These are phyloP conservation scores for Fomitopsis betulina DNA, from an alignment of 1,284 basidiomycete genomes.

Conservation along the genomic window DNA sequence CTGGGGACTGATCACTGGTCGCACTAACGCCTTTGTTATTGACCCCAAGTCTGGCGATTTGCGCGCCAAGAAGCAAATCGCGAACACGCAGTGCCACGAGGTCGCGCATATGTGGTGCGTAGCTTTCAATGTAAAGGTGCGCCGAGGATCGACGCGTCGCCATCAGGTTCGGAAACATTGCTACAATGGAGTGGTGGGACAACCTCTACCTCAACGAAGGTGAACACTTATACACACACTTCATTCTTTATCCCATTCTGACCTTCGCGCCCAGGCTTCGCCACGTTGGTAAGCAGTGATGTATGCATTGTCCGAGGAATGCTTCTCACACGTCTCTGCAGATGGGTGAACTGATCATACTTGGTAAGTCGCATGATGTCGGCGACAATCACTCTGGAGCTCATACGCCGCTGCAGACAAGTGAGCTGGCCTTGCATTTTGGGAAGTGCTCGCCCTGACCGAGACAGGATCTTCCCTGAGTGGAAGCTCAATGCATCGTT, in stretches of 20 bases:
- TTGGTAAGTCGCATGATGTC: conserved; percentile 48
- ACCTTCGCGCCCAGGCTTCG: conserved; percentile 61
- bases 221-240: conserved; percentile 17
- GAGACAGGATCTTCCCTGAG: conserved; percentile 65
- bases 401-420: conserved; percentile 35
- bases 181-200: conserved; percentile 95
- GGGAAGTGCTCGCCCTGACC: background rate
- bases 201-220: conserved; percentile 85
- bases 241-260: background rate
- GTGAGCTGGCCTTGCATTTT: conserved; percentile 24
- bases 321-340: conserved; percentile 20
- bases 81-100: conserved; percentile 79
- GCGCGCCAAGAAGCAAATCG: conserved; percentile 76
- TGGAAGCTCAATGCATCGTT: conserved; percentile 74
- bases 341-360: conserved; percentile 91
- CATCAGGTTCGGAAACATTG: conserved; percentile 81
- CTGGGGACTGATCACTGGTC: conserved; percentile 91
- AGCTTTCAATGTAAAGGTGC: too few relatives aligned
- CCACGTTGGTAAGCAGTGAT: conserved; percentile 52
- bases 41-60: conserved; percentile 79
- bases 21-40: conserved; percentile 80
- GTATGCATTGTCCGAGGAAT: background rate
- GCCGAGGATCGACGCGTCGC: background rate
- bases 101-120: conserved; percentile 81
- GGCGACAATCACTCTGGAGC: background rate